Percentiles rank a stretch among this genome's conserved stretches.
These are phyloP conservation scores for Thermothielavioides terrestris DNA, from an alignment of 495 filamentous ascomycete genomes.

Conservation along the genomic window DNA sequence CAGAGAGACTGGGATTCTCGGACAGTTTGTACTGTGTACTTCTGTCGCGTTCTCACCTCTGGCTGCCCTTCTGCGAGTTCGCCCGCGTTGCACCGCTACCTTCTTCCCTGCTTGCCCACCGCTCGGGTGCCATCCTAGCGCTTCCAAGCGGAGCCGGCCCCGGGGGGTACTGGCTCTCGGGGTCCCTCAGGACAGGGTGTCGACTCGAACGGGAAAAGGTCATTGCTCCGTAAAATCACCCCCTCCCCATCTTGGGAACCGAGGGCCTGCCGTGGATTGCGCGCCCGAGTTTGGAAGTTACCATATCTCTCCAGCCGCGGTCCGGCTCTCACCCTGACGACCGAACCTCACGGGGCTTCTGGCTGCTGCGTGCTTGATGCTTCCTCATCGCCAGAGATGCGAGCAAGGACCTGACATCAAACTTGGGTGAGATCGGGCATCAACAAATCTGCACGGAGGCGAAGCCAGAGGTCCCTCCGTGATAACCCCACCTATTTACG, in stretches of 20 bases:
- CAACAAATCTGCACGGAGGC: conserved; percentile 1
- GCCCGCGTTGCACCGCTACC: not conserved
- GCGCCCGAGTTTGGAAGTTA: conserved; percentile 2
- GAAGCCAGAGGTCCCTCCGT: not conserved
- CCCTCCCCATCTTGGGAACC: conserved; percentile 12
- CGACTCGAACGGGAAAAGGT: conserved; percentile 18
- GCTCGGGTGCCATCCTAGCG: not conserved
- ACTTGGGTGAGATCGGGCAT: not conserved
- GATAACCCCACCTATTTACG: not conserved
- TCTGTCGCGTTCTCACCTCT: not conserved
- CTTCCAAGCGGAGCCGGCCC: conserved; percentile 6
- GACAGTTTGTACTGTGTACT: too few relatives aligned
- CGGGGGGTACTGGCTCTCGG: not conserved
- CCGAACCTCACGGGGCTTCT: not conserved
- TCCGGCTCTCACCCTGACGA: not conserved
- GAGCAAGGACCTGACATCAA: not conserved
- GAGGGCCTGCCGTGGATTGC: not conserved
- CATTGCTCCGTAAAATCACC: conserved; percentile 12
- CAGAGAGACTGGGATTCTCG: not conserved
- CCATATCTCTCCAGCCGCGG: conserved; percentile 2
- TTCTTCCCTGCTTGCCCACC: not conserved
- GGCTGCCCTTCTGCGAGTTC: not conserved
- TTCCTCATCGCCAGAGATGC: conserved; percentile 9
- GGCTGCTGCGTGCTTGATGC: not conserved
- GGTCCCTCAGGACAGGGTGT: conserved; percentile 6